Evolutionary conservation across 371 early-diverging fungal species (phyloP).

Genomic region (Lichtheimia corymbifera): DNA sequence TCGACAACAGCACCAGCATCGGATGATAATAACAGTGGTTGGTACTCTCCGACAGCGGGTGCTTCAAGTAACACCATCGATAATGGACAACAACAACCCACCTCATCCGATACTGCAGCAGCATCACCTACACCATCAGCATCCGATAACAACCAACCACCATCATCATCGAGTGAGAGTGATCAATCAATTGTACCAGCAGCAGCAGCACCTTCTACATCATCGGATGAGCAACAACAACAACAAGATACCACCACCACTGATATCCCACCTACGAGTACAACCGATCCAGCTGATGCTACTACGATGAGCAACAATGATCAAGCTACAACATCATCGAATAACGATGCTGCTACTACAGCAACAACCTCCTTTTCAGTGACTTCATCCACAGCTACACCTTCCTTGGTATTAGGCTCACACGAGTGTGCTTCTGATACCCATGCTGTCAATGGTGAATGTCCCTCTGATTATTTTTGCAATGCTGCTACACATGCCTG

Average conservation of each 20-base stretch:
- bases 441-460: slow-evolving; percentile 21
- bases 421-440: slow-evolving; percentile 29
- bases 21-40: not conserved
- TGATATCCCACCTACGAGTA: slow-evolving; percentile 15
- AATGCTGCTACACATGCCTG: slow-evolving; percentile 28
- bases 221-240: no score
- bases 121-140: slow-evolving; percentile 20
- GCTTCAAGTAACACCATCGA: not conserved
- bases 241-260: no score
- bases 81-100: not conserved
- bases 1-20: not conserved
- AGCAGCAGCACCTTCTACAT: no score
- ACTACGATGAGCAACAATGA: slow-evolving; percentile 5
- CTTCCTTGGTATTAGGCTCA: slow-evolving; percentile 26
- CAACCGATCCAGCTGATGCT: slow-evolving; percentile 18
- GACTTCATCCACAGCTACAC: slow-evolving; percentile 34
- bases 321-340: slow-evolving; percentile 3
- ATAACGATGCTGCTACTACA: slow-evolving; percentile 20
- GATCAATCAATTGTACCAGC: no score
- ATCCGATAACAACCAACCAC: not conserved
- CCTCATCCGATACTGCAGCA: not conserved
- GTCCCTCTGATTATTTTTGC: slow-evolving; percentile 26
- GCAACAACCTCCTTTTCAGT: slow-evolving; percentile 18
- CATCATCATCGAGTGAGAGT: no score
- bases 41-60: not conserved